Conservation (phyloP, 208 protist species). For the Trypanosomatidae sp. region DNA sequence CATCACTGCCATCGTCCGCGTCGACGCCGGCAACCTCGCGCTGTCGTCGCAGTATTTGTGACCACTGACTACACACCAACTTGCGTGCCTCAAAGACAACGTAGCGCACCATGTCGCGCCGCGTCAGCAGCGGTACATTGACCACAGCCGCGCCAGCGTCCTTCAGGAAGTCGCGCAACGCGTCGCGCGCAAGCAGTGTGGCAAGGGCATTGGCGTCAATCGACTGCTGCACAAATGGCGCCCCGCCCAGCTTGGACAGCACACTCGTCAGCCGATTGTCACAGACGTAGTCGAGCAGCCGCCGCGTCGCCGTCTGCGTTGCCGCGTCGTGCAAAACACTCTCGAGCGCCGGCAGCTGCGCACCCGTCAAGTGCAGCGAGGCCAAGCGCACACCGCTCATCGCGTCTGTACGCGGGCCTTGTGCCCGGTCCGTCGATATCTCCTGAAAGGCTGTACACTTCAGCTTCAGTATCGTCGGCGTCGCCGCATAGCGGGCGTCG, state of each 20-base stretch:
- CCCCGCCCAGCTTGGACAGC: conserved; percentile 70
- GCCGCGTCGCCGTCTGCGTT: conserved; percentile 15
- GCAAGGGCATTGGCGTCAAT: conserved; percentile 48
- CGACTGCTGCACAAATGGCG: conserved; percentile 51
- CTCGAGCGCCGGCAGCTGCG: conserved; percentile 52
- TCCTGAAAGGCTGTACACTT: conserved; percentile 82
- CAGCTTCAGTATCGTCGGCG: conserved; percentile 70
- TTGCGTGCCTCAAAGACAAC: conserved; percentile 42
- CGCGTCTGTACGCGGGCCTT: conserved; percentile 57
- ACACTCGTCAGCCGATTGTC: conserved; percentile 73
- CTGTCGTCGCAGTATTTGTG: conserved; percentile 14
- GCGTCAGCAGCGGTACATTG: conserved; percentile 33
- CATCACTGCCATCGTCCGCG: too few relatives aligned
- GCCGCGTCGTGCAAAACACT: conserved; percentile 48
- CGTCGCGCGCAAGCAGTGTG: conserved; percentile 58
- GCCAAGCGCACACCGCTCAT: conserved; percentile 40
- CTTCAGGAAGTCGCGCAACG: conserved; percentile 77
- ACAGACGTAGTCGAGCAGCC: conserved; percentile 55
- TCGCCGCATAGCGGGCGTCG: conserved; percentile 15
- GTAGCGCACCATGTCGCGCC: conserved; percentile 53
- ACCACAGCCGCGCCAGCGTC: conserved; percentile 42
- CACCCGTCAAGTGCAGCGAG: conserved; percentile 29
- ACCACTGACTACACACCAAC: conserved; percentile 46
- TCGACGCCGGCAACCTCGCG: background rate
- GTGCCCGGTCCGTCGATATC: conserved; percentile 53